Evolutionary conservation across 202 grass and related monocot genomes (phyloP).

Genomic region (Setaria viridis): DNA sequence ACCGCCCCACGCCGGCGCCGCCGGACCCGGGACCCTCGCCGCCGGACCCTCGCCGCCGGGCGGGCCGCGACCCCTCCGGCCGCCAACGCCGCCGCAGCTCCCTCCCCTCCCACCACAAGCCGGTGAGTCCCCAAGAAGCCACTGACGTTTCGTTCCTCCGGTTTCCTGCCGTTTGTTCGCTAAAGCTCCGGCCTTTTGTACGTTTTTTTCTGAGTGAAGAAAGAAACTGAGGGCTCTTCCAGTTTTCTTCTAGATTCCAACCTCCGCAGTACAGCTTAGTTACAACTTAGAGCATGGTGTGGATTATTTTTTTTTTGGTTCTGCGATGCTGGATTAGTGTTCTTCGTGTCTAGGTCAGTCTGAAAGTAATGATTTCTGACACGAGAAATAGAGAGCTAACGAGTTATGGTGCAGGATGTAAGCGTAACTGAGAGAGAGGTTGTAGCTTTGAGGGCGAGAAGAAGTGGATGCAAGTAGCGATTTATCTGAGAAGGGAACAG

Average conservation of each 20-base stretch:
- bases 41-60: background rate
- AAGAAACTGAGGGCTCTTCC: background rate
- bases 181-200: background rate
- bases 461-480: background rate
- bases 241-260: background rate
- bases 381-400: background rate
- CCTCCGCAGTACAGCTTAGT: background rate
- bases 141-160: background rate
- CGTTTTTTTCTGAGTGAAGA: background rate
- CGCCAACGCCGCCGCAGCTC: conserved; percentile 5
- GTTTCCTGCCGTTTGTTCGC: background rate
- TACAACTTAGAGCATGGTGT: background rate
- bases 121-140: conserved; percentile 31
- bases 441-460: background rate
- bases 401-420: background rate
- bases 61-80: background rate
- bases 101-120: conserved; percentile 39
- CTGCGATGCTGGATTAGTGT: background rate
- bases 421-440: background rate
- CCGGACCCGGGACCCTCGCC: conserved; percentile 33
- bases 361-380: conserved; percentile 10
- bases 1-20: conserved; percentile 52
- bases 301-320: background rate
- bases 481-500: background rate
- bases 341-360: background rate